These are phyloP conservation scores for Fusarium virguliforme DNA, from an alignment of 2,329 filamentous ascomycete genomes.

Conservation along the genomic window DNA sequence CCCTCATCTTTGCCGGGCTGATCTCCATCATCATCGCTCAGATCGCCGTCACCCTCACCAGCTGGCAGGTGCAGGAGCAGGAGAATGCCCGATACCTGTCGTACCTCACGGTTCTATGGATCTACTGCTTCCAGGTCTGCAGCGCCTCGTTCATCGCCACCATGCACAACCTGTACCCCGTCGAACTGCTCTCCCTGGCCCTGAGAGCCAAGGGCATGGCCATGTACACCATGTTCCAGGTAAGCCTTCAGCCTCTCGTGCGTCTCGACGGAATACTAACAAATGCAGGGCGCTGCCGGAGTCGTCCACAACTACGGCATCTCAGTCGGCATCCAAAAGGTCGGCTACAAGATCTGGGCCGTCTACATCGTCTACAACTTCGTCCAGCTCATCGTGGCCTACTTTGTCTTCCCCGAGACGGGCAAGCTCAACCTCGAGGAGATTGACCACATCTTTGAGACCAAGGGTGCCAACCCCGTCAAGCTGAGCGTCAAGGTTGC, in stretches of 20 bases:
- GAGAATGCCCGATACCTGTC: constrained; percentile 14
- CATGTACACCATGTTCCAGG: constrained; percentile 46
- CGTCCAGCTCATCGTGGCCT: constrained; percentile 38
- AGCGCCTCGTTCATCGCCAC: constrained; percentile 48
- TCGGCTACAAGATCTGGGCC: constrained; percentile 47
- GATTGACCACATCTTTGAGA: constrained; percentile 49
- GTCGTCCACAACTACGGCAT: constrained; percentile 48
- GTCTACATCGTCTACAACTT: constrained; percentile 46
- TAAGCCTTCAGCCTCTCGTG: neutral
- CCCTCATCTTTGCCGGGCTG: constrained; percentile 43
- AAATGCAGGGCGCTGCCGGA: constrained; percentile 34
- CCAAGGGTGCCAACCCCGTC: constrained; percentile 32
- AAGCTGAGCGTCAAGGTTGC: constrained; percentile 36
- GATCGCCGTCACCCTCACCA: constrained; percentile 46
- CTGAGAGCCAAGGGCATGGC: constrained; percentile 48
- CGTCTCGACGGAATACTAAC: neutral
- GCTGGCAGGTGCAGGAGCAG: constrained; percentile 33
- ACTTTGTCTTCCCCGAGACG: constrained; percentile 46
- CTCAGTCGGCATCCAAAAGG: constrained; percentile 38
- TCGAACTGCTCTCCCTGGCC: constrained; percentile 43
- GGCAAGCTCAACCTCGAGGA: constrained; percentile 45
- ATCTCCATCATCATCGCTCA: constrained; percentile 40
- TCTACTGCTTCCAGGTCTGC: constrained; percentile 46
- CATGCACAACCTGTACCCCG: constrained; percentile 48
- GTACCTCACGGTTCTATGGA: constrained; percentile 42